Conservation (phyloP, 139 green algal species). For the Nannochloris sp. region DNA sequence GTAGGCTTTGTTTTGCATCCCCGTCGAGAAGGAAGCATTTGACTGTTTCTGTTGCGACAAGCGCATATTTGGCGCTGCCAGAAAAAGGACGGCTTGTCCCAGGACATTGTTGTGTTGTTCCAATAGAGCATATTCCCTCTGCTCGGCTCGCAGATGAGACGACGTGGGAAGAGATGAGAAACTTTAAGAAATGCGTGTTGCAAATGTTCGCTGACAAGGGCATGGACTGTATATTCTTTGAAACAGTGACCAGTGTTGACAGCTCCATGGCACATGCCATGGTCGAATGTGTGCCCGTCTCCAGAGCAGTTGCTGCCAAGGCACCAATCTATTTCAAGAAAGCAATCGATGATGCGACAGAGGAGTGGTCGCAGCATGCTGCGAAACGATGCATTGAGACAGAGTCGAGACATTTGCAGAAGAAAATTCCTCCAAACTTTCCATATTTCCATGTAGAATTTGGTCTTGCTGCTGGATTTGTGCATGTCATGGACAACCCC, state of each 20-base stretch:
- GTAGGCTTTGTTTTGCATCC: conserved; percentile 38
- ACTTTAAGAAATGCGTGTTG: conserved; percentile 98
- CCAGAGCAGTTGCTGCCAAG: conserved; percentile 22
- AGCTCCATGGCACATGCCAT: conserved; percentile 54
- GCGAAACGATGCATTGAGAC: conserved; percentile 87
- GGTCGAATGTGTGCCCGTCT: conserved; percentile 78
- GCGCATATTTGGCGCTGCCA: conserved; percentile 77
- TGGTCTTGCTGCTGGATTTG: conserved; percentile 57
- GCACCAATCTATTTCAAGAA: conserved; percentile 34
- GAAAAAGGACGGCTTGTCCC: conserved; percentile 52
- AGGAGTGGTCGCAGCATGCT: conserved; percentile 88
- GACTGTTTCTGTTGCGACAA: conserved; percentile 65
- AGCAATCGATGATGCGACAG: conserved; percentile 79
- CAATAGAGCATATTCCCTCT: conserved; percentile 58
- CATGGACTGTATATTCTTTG: conserved; percentile 74
- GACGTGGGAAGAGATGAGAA: conserved; percentile 89
- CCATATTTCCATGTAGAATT: conserved; percentile 91
- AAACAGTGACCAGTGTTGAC: conserved; percentile 58
- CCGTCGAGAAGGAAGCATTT: conserved; percentile 52
- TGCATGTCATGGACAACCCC: conserved; percentile 95
- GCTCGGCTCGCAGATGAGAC: conserved; percentile 64
- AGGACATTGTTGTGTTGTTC: conserved; percentile 77
- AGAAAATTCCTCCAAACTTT: conserved; percentile 87
- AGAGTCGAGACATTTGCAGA: conserved; percentile 66
- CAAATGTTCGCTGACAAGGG: conserved; percentile 61